Conservation (phyloP, 2,329 filamentous ascomycete genomes). For the Fusarium cicatricum region DNA sequence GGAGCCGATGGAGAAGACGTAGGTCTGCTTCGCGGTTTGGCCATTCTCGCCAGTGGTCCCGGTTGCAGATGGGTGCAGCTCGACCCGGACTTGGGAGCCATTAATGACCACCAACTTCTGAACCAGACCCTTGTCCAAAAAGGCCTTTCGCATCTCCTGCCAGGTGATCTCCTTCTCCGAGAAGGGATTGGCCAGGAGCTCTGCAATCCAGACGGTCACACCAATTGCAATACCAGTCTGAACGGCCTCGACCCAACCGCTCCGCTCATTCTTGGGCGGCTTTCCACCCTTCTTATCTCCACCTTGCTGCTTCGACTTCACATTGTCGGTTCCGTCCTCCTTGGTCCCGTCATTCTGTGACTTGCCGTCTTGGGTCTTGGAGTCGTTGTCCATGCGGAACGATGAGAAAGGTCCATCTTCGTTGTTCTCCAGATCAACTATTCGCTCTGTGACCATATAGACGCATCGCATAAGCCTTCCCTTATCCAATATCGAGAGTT, state of each 20-base stretch:
- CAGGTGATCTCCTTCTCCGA: conserved; percentile 84
- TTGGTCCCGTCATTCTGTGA: conserved; percentile 26
- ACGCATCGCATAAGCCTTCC: conserved; percentile 49
- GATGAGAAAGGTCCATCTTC: conserved; percentile 31
- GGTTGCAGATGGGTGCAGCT: conserved; percentile 76
- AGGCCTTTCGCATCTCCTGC: conserved; percentile 94
- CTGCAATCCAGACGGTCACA: conserved; percentile 63
- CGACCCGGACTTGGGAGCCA: conserved; percentile 76
- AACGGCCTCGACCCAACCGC: conserved; percentile 48
- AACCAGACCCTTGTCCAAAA: conserved; percentile 94
- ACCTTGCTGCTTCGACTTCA: conserved; percentile 39
- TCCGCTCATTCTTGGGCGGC: conserved; percentile 44
- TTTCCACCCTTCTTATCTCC: conserved; percentile 48
- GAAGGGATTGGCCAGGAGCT: conserved; percentile 51
- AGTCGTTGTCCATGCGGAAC: conserved; percentile 34
- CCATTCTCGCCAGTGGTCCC: conserved; percentile 41
- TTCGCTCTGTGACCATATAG: conserved; percentile 48
- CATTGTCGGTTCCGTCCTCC: conserved; percentile 27
- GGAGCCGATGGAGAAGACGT: conserved; percentile 96
- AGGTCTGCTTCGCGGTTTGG: conserved; percentile 52
- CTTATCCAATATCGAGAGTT: conserved; percentile 52
- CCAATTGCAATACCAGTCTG: conserved; percentile 52
- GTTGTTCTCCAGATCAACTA: conserved; percentile 44
- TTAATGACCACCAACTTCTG: conserved; percentile 88
- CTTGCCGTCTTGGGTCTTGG: conserved; percentile 36